Evolutionary conservation across 208 protist species (phyloP), one percentile per base, ranked within the genome.

Genomic region (Angomonas deanei): DNA sequence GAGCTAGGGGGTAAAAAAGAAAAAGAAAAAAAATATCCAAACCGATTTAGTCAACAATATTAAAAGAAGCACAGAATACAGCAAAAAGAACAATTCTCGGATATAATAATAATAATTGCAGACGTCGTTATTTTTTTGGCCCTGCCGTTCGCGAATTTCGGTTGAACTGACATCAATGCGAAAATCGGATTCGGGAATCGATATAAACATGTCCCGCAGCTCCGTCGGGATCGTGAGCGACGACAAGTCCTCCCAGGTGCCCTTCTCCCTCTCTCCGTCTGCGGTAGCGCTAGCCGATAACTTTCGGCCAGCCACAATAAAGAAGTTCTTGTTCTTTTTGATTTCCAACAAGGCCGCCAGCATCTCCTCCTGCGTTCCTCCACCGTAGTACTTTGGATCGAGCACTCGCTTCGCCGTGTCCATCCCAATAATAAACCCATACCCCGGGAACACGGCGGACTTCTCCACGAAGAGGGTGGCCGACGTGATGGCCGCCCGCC

Each of bases 101-200:
- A 56, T 27, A 64, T 11, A 39, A 52, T 27, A 46, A 55, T 11
- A 69, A 31, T 39, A 53, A 53, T 26, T 27, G 47, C 47, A 53
- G 5, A 15, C 8, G 8, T 42, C 8, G 8, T 42, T 15, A 42
- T 42, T 53, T 53, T 11, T 27, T 56, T 30, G 21, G 50, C 27
- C n/a, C n/a, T n/a, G 50, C 15, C 30, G 4, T 42, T 34, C 54
- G 0, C 86, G 80, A 50, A 93, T 33, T 58, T 78, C 74, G 1
- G 86, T 91, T 0, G 81, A 93, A 70, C 83, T 88, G 19, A 93
- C 48, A 70, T 91, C 81, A 3, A 93, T 78, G n/a, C 76, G 69
- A 46, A 91, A 90, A 23, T 78, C 73, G 0, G 36, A 50, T 33
- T 75, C 61, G 2, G 68, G 64, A 46, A 93, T 72, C 23, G 49